Conservation (phyloP, 768 basidiomycete genomes). For the Dentipellis fragilis region DNA sequence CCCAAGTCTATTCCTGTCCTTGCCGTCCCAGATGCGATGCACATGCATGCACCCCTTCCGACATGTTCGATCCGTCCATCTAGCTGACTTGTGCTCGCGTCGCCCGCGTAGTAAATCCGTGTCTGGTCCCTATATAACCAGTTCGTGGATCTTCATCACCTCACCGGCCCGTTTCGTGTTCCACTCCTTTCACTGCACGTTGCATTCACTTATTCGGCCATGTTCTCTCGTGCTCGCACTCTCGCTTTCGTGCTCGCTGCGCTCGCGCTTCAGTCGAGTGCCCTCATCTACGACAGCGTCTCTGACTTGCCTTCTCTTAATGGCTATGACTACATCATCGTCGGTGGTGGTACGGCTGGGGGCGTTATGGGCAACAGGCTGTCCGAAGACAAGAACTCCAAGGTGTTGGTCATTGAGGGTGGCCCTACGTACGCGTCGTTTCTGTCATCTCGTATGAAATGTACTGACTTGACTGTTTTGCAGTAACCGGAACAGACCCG, state of each 20-base stretch:
- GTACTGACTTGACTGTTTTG: neutral
- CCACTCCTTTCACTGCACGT: neutral
- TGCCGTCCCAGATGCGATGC: too few relatives aligned
- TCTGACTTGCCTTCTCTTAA: slow-evolving; percentile 1
- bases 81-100: too few relatives aligned
- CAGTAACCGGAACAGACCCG: neutral
- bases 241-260: neutral
- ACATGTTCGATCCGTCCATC: too few relatives aligned
- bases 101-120: too few relatives aligned
- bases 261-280: neutral
- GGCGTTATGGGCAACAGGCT: slow-evolving; percentile 15
- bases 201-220: neutral
- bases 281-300: slow-evolving; percentile 1
- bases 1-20: too few relatives aligned
- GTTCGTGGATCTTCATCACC: too few relatives aligned
- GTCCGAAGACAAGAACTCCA: slow-evolving; percentile 5
- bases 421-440: slow-evolving; percentile 2
- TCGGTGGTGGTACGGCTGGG: slow-evolving; percentile 10
- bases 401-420: slow-evolving; percentile 13
- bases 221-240: neutral
- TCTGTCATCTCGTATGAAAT: neutral
- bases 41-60: too few relatives aligned
- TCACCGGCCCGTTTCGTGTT: neutral
- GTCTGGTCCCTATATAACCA: too few relatives aligned
- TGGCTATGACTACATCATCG: slow-evolving; percentile 3